These are phyloP conservation scores for Lobosporangium transversale DNA, from an alignment of 192 early-diverging fungal species.

Conservation along the genomic window DNA sequence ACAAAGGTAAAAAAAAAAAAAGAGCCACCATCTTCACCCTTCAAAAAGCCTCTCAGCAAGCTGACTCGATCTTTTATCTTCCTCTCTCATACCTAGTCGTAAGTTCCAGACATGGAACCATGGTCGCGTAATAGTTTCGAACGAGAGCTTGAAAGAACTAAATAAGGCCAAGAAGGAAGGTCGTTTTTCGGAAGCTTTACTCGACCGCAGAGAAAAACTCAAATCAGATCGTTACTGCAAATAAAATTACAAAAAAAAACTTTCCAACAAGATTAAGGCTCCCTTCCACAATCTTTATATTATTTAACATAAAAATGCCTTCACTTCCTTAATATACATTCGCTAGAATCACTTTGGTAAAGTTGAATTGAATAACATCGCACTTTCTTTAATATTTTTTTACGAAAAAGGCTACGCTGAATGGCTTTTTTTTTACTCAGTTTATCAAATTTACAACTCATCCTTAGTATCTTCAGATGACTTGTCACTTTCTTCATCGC, in stretches of 20 bases:
- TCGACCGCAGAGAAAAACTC: conserved; percentile 83
- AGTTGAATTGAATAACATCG: too few relatives aligned
- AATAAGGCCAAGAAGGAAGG: conserved; percentile 77
- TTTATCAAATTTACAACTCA: conserved; percentile 47
- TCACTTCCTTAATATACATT: too few relatives aligned
- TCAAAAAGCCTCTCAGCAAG: background rate
- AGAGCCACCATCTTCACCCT: background rate
- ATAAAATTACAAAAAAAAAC: conserved; percentile 34
- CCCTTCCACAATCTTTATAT: too few relatives aligned
- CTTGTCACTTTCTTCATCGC: too few relatives aligned
- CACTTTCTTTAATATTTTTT: too few relatives aligned
- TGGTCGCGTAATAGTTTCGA: conserved; percentile 65
- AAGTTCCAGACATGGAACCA: conserved; percentile 81
- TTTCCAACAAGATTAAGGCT: background rate
- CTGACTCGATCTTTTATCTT: background rate
- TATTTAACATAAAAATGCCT: too few relatives aligned
- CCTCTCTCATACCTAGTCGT: conserved; percentile 56
- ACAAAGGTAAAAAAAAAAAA: conserved; percentile 62
- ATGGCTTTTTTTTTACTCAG: too few relatives aligned
- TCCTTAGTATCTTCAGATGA: too few relatives aligned
- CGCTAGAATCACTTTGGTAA: too few relatives aligned
- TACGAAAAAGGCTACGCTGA: too few relatives aligned
- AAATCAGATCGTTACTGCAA: conserved; percentile 89
- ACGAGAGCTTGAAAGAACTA: conserved; percentile 64
- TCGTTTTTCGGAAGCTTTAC: conserved; percentile 73